A percentile compares a stretch with the other conserved stretches of the same genome.
phyloP scores from a whole-genome alignment of 805 yeast species.

The Crinitomyces ghanaensis region DNA sequence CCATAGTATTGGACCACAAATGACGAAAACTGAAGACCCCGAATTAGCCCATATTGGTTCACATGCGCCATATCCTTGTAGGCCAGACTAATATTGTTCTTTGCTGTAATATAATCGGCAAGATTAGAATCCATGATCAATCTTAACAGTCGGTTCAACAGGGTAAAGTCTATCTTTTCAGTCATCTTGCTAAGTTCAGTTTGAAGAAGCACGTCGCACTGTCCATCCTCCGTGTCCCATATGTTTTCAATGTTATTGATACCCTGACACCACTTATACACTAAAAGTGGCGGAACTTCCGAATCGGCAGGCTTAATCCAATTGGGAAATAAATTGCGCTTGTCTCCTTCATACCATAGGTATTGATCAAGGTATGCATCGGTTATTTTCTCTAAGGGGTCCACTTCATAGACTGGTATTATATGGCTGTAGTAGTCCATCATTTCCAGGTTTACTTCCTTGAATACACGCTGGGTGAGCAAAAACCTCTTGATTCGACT shows the following conservation, averaged over 20 bases:
- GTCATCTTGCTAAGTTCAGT: constrained; percentile 57
- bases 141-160: constrained; percentile 69
- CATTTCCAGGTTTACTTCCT: constrained; percentile 79
- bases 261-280: constrained; percentile 91
- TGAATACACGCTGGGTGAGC: constrained; percentile 82
- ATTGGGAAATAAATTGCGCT: constrained; percentile 76
- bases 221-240: constrained; percentile 71
- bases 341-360: constrained; percentile 90
- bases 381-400: constrained; percentile 88
- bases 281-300: constrained; percentile 85
- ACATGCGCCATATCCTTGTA: constrained; percentile 94
- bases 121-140: constrained; percentile 78
- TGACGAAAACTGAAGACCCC: constrained; percentile 85
- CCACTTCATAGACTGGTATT: constrained; percentile 77
- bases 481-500: constrained; percentile 73
- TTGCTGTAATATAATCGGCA: constrained; percentile 88
- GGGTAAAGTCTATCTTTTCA: constrained; percentile 80
- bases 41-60: constrained; percentile 74
- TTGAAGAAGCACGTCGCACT: constrained; percentile 75
- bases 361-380: constrained; percentile 95
- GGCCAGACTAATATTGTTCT: constrained; percentile 68
- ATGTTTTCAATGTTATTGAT: constrained; percentile 65
- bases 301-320: constrained; percentile 95
- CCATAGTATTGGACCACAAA: constrained; percentile 89
- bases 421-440: constrained; percentile 80